These are phyloP conservation scores for Globisporangium cystogenes DNA, from an alignment of 352 stramenopile genomes.

Conservation along the genomic window DNA sequence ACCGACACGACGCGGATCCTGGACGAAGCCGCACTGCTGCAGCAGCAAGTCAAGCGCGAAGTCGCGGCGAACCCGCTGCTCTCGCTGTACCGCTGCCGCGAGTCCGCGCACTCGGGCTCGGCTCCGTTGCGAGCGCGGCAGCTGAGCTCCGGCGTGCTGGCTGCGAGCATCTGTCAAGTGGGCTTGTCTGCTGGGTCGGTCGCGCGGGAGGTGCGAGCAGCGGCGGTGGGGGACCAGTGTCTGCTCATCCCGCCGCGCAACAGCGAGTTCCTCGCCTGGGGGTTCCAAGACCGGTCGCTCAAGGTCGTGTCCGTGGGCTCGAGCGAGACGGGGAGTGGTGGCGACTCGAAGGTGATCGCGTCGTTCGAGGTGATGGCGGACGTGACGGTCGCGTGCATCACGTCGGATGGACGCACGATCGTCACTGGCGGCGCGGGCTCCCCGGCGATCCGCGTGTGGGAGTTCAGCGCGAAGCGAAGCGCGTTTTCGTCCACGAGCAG, in stretches of 20 bases:
- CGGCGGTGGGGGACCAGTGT: conserved; percentile 34
- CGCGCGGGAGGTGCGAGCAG: conserved; percentile 41
- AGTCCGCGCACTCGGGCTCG: neutral
- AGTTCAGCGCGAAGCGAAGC: conserved; percentile 24
- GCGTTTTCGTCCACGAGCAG: neutral
- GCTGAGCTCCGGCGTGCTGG: conserved; percentile 22
- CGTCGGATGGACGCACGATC: conserved; percentile 53
- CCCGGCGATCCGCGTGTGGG: conserved; percentile 56
- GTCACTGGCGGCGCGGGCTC: conserved; percentile 36
- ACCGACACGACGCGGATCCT: conserved; percentile 31
- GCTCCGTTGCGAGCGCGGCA: conserved; percentile 16
- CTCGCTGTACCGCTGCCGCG: conserved; percentile 27
- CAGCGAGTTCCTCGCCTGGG: conserved; percentile 67
- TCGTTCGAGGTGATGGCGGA: conserved; percentile 53
- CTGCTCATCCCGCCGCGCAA: conserved; percentile 57
- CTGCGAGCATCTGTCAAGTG: conserved; percentile 39
- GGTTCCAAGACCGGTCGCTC: conserved; percentile 57
- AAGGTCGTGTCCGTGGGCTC: conserved; percentile 44
- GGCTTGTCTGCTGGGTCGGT: conserved; percentile 36
- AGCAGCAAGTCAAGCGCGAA: conserved; percentile 47
- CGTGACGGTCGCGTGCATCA: conserved; percentile 50
- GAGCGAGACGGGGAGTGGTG: conserved; percentile 33
- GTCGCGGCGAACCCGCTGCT: conserved; percentile 38
- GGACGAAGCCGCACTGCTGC: conserved; percentile 41
- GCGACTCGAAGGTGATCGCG: conserved; percentile 54